These are phyloP conservation scores for Beauveria sp. DNA, from an alignment of 2,329 filamentous ascomycete genomes.

Conservation along the genomic window DNA sequence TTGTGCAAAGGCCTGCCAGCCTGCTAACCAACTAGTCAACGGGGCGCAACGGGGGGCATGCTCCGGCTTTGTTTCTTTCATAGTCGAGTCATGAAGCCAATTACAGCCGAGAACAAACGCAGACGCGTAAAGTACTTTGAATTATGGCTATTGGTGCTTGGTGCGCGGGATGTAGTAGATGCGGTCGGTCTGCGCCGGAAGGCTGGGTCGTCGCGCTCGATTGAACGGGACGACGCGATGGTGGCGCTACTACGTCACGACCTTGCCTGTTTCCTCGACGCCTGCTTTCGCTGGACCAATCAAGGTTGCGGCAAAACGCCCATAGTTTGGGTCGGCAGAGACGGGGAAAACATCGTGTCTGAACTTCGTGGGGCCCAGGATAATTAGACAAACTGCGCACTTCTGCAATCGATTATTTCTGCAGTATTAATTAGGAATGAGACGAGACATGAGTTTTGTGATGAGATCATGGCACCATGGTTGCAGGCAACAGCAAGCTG, in stretches of 20 bases:
- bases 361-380: no score
- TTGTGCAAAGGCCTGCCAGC: no score
- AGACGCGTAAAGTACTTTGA: background rate
- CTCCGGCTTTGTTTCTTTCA: background rate
- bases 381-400: no score
- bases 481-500: background rate
- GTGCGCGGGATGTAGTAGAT: background rate
- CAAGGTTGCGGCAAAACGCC: background rate
- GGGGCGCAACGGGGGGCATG: background rate
- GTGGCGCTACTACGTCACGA: background rate
- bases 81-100: background rate
- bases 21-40: background rate
- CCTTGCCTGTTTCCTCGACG: background rate
- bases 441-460: no score
- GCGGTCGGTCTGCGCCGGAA: background rate
- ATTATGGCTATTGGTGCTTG: no score
- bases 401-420: no score
- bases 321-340: no score
- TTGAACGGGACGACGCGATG: background rate
- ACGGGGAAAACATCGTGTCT: no score
- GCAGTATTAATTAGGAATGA: no score
- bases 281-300: background rate
- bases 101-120: background rate
- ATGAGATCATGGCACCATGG: no score
- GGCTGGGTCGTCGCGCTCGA: background rate